phyloP scores from a whole-genome alignment of 441 rosid species.

The Melastoma candidum region DNA sequence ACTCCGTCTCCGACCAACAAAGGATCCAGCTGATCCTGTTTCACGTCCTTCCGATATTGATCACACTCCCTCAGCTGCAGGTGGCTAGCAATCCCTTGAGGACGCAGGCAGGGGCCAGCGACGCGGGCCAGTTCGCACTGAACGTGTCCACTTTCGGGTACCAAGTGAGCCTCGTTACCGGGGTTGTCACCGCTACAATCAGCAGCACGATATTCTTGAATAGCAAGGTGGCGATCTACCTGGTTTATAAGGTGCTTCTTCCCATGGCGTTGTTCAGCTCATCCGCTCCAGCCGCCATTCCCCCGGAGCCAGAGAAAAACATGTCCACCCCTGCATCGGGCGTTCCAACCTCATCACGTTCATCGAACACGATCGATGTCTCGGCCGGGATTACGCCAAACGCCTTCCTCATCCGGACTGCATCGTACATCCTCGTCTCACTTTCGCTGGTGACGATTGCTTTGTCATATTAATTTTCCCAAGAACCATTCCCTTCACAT shows the following conservation, averaged over 20 bases:
- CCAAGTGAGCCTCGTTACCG: conserved; percentile 71
- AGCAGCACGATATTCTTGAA: conserved; percentile 47
- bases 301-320: conserved; percentile 31
- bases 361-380: too few relatives aligned
- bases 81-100: conserved; percentile 79
- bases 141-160: conserved; percentile 72
- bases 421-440: too few relatives aligned
- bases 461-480: too few relatives aligned
- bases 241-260: conserved; percentile 67
- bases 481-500: too few relatives aligned
- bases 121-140: conserved; percentile 45
- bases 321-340: too few relatives aligned
- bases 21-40: conserved; percentile 74
- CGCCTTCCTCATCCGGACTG: too few relatives aligned
- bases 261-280: conserved; percentile 55
- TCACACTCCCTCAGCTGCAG: conserved; percentile 61
- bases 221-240: conserved; percentile 61
- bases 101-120: conserved; percentile 71
- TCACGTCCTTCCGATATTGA: conserved; percentile 55
- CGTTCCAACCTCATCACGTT: too few relatives aligned
- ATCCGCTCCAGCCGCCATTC: conserved; percentile 39
- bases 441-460: too few relatives aligned
- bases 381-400: too few relatives aligned
- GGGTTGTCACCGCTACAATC: conserved; percentile 58
- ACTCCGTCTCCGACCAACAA: conserved; percentile 56